Conservation (phyloP, 257 asterid genomes). For the Vinca minor region DNA sequence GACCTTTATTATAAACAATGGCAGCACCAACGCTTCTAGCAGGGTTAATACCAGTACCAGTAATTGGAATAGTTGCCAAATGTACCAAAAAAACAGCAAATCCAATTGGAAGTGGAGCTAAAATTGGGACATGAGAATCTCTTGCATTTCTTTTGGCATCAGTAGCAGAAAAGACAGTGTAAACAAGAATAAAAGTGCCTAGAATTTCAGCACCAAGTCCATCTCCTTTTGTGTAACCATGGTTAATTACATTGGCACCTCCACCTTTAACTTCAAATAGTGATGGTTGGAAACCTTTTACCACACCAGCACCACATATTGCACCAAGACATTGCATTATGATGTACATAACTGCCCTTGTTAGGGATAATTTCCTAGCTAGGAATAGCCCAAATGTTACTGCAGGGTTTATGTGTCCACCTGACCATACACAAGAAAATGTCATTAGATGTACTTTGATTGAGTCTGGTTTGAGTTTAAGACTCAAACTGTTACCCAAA, state of each 20-base stretch:
- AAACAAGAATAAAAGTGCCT: constrained; percentile 69
- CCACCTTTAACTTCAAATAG: constrained; percentile 43
- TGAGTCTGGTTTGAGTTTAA: too few species aligned
- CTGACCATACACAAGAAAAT: constrained; percentile 22
- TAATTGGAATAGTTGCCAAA: constrained; percentile 74
- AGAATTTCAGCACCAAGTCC: constrained; percentile 80
- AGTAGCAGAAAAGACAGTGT: constrained; percentile 76
- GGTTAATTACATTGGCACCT: constrained; percentile 54
- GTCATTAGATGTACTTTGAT: background rate
- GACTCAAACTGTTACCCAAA: too few species aligned
- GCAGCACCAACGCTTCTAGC: constrained; percentile 79
- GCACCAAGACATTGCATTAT: constrained; percentile 84
- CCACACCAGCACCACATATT: constrained; percentile 75
- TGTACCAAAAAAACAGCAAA: constrained; percentile 73
- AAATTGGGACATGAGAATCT: constrained; percentile 80
- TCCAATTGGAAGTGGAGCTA: constrained; percentile 83
- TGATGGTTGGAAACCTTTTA: constrained; percentile 61
- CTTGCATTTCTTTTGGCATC: constrained; percentile 90
- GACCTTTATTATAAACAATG: constrained; percentile 52
- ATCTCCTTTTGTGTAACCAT: constrained; percentile 64
- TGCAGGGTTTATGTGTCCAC: constrained; percentile 85
- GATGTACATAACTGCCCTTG: constrained; percentile 59
- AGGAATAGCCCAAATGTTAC: constrained; percentile 75
- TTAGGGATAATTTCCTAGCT: constrained; percentile 66
- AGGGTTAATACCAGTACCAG: constrained; percentile 79